Evolutionary conservation across 345 rosid genomes (phyloP).

Genomic region (Capsella bursapastoris): DNA sequence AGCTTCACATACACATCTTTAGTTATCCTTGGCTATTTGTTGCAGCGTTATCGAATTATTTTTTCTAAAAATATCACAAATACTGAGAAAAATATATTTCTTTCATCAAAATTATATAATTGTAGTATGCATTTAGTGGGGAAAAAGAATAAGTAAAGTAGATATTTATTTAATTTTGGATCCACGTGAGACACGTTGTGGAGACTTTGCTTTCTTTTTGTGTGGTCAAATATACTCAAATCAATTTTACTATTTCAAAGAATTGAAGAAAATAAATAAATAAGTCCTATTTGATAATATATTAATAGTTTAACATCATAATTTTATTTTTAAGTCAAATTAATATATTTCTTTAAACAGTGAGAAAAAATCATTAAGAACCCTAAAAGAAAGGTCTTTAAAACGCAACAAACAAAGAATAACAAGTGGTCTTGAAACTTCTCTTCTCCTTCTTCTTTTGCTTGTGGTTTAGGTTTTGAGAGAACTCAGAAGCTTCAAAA

Average conservation of each 20-base stretch:
- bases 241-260: neutral
- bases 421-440: neutral
- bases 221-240: neutral
- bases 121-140: neutral
- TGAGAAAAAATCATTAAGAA: neutral
- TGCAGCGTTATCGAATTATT: too few species aligned
- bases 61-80: too few species aligned
- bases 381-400: neutral
- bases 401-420: neutral
- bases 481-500: neutral
- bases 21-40: too few species aligned
- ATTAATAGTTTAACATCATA: too few species aligned
- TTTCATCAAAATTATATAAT: too few species aligned
- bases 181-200: slow-evolving; percentile 1
- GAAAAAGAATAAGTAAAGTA: neutral
- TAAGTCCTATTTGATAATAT: neutral
- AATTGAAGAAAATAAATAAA: neutral
- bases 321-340: too few species aligned
- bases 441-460: neutral
- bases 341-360: too few species aligned
- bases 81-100: too few species aligned
- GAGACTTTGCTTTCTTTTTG: neutral
- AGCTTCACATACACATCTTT: neutral
- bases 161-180: neutral
- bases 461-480: slow-evolving; percentile 12